These are phyloP conservation scores for Hyphopichia homilentoma DNA, from an alignment of 805 yeast genomes.

Conservation along the genomic window DNA sequence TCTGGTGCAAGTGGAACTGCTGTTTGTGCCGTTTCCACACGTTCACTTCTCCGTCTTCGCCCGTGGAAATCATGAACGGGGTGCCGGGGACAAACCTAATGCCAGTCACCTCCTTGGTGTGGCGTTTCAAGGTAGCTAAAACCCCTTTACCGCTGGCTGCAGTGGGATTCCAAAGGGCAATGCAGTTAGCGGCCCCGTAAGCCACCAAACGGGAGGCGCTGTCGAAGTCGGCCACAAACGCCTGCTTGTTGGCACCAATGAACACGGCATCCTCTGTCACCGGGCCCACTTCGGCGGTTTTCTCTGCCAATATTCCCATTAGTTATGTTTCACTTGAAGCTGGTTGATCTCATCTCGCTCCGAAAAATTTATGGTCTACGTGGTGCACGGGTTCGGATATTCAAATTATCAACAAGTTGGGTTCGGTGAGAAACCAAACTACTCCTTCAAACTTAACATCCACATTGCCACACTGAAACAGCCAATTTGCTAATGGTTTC, in stretches of 20 bases:
- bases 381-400: no score
- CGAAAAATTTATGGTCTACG: background rate
- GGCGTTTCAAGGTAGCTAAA: constrained; percentile 54
- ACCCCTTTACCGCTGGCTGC: constrained; percentile 43
- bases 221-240: constrained; percentile 54
- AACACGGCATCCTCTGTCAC: constrained; percentile 51
- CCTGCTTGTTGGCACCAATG: constrained; percentile 69
- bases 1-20: constrained; percentile 25
- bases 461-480: no score
- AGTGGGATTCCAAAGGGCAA: constrained; percentile 70
- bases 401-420: no score
- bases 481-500: constrained; percentile 35
- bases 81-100: constrained; percentile 50
- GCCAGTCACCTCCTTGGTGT: constrained; percentile 59
- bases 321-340: background rate
- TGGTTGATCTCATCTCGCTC: background rate
- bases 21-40: constrained; percentile 48
- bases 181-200: constrained; percentile 63
- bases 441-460: no score
- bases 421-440: no score
- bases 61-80: constrained; percentile 51
- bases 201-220: constrained; percentile 44
- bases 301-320: background rate
- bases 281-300: constrained; percentile 6
- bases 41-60: constrained; percentile 62